These are phyloP conservation scores for Aspergillus floridensis DNA, from an alignment of 2,329 filamentous ascomycete genomes.

Conservation along the genomic window DNA sequence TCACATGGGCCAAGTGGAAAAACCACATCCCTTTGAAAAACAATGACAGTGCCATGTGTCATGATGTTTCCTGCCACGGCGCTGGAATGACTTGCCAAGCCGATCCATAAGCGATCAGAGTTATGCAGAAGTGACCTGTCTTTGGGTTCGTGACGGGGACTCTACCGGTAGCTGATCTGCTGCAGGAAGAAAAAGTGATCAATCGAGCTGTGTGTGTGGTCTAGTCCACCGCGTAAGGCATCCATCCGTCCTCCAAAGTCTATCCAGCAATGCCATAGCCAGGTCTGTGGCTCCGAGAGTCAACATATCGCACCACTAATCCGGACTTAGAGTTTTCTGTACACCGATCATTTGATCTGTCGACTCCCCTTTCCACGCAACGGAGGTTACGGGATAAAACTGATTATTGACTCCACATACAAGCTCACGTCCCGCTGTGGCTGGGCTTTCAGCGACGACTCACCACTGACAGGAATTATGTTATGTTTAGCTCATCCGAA, in stretches of 20 bases:
- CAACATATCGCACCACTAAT: slow-evolving; percentile 10
- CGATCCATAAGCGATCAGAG: not conserved
- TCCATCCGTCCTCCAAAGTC: not conserved
- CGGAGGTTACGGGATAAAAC: not conserved
- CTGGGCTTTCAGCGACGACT: not conserved
- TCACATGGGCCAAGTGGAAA: slow-evolving; percentile 8
- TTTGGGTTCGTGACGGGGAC: not conserved
- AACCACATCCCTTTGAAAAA: not conserved
- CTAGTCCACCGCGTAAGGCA: not conserved
- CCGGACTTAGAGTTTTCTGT: slow-evolving; percentile 8
- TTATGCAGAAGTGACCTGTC: not conserved
- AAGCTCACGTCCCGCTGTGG: not conserved
- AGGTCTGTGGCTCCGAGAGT: slow-evolving; percentile 7
- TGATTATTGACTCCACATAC: not conserved
- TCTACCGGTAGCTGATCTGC: not conserved
- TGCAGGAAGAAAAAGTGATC: not conserved
- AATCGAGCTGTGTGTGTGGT: not conserved
- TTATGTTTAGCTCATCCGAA: slow-evolving; percentile 14
- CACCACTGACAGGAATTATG: slow-evolving; percentile 5
- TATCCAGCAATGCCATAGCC: too few species aligned
- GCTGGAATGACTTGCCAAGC: not conserved
- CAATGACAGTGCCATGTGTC: not conserved
- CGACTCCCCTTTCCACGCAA: slow-evolving; percentile 3
- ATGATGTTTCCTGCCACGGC: not conserved
- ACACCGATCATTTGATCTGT: slow-evolving; percentile 20